Conservation (phyloP, 1,284 basidiomycete genomes). For the Volvariella surrecta region DNA sequence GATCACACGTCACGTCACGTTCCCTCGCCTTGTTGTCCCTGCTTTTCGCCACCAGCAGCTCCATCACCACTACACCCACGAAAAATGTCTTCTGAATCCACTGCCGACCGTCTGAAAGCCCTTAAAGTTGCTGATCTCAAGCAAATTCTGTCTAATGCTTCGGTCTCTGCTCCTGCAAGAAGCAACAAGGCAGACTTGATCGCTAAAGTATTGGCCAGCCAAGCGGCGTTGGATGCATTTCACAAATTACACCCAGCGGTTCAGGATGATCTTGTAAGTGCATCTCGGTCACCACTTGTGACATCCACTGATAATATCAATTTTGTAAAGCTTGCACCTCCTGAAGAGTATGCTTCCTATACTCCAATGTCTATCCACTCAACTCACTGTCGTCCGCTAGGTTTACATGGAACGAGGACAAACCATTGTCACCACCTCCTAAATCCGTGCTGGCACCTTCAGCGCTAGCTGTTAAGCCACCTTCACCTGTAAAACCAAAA, state of each 20-base stretch:
- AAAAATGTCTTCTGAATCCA: slow-evolving; percentile 26
- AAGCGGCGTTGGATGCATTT: slow-evolving; percentile 42
- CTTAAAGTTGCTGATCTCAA: slow-evolving; percentile 69
- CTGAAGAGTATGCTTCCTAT: slow-evolving; percentile 32
- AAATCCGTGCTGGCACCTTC: neutral
- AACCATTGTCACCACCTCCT: neutral
- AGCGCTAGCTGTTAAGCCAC: slow-evolving; percentile 10
- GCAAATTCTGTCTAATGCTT: slow-evolving; percentile 47
- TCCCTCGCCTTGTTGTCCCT: neutral
- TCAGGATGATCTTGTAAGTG: too few relatives aligned
- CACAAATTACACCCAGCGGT: slow-evolving; percentile 18
- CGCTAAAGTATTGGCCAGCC: slow-evolving; percentile 44
- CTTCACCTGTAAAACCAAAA: slow-evolving; percentile 9
- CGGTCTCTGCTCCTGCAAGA: slow-evolving; percentile 39
- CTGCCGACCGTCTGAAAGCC: slow-evolving; percentile 22
- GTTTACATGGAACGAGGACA: neutral
- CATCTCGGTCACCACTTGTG: too few relatives aligned
- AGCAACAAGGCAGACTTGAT: slow-evolving; percentile 63
- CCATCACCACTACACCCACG: slow-evolving; percentile 26
- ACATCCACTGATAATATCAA: slow-evolving; percentile 13
- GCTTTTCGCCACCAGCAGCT: slow-evolving; percentile 2
- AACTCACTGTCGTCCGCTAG: neutral
- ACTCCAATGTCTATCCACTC: neutral
- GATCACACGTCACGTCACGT: slow-evolving; percentile 16
- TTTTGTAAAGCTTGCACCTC: slow-evolving; percentile 25